Conservation (phyloP, 768 basidiomycete species). For the Austroboletus eburneus region DNA sequence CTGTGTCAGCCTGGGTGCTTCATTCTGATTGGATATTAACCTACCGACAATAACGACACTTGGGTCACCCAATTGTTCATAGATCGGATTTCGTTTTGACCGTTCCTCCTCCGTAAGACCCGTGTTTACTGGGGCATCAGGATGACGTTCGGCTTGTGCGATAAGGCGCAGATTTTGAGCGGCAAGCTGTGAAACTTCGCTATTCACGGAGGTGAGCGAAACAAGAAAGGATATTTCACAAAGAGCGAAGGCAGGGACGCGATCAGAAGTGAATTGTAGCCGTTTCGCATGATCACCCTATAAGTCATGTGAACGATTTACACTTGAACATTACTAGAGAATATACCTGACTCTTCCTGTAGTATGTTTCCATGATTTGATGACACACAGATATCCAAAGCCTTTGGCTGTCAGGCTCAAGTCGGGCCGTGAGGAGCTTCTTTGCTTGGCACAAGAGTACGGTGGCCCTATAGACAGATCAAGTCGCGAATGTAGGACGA, state of each 20-base stretch:
- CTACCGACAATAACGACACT: constrained; percentile 63
- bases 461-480: constrained; percentile 13
- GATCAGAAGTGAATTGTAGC: constrained; percentile 48
- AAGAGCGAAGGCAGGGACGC: constrained; percentile 60
- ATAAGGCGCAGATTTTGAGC: constrained; percentile 66
- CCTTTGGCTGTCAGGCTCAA: constrained; percentile 57
- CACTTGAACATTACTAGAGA: neutral
- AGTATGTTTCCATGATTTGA: constrained; percentile 56
- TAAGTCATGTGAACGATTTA: constrained; percentile 4
- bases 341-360: constrained; percentile 45
- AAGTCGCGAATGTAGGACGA: neutral
- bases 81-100: constrained; percentile 67
- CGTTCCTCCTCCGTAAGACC: constrained; percentile 56
- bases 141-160: constrained; percentile 62
- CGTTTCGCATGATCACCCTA: constrained; percentile 44
- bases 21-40: constrained; percentile 19
- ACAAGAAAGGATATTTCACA: constrained; percentile 72
- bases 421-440: constrained; percentile 56
- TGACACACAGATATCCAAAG: constrained; percentile 66
- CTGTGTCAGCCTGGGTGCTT: constrained; percentile 5
- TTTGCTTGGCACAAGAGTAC: constrained; percentile 45
- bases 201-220: constrained; percentile 65
- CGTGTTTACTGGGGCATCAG: constrained; percentile 49
- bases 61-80: constrained; percentile 77
- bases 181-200: constrained; percentile 61